A percentile compares a stretch with the other conserved stretches of the same genome.
These are phyloP conservation scores for Botrytis squamosa DNA, from an alignment of 2,329 filamentous ascomycete genomes.

Conservation along the genomic window DNA sequence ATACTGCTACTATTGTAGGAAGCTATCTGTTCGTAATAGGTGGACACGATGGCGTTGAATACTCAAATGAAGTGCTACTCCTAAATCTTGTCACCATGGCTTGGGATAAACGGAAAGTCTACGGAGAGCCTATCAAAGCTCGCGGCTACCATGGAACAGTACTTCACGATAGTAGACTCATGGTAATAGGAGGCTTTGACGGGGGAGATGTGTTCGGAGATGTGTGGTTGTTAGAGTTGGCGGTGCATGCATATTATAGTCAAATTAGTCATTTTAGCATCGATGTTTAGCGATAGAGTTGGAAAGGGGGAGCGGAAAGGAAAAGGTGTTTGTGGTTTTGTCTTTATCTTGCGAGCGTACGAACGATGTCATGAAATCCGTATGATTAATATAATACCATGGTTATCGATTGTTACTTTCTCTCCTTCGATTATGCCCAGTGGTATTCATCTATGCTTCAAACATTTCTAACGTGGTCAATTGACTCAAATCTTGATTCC, in stretches of 20 bases:
- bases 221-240: conserved; percentile 65
- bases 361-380: conserved; percentile 19
- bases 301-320: conserved; percentile 7
- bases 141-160: conserved; percentile 67
- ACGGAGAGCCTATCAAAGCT: conserved; percentile 60
- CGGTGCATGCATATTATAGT: conserved; percentile 69
- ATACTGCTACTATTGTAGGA: conserved; percentile 68
- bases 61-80: conserved; percentile 66
- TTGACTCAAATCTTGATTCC: background rate
- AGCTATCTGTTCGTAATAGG: conserved; percentile 70
- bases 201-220: conserved; percentile 67
- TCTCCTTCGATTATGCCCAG: background rate
- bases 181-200: conserved; percentile 67
- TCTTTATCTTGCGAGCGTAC: background rate
- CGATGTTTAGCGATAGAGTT: conserved; percentile 50
- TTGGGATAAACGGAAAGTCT: conserved; percentile 67
- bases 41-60: conserved; percentile 68
- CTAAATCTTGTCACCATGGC: conserved; percentile 71
- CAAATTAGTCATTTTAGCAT: conserved; percentile 73
- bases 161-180: conserved; percentile 62
- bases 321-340: conserved; percentile 18
- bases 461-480: background rate
- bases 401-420: conserved; percentile 9
- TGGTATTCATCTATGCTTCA: background rate
- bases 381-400: conserved; percentile 19